Conservation (phyloP, 495 filamentous ascomycete genomes). For the Cudoniella acicularis region DNA sequence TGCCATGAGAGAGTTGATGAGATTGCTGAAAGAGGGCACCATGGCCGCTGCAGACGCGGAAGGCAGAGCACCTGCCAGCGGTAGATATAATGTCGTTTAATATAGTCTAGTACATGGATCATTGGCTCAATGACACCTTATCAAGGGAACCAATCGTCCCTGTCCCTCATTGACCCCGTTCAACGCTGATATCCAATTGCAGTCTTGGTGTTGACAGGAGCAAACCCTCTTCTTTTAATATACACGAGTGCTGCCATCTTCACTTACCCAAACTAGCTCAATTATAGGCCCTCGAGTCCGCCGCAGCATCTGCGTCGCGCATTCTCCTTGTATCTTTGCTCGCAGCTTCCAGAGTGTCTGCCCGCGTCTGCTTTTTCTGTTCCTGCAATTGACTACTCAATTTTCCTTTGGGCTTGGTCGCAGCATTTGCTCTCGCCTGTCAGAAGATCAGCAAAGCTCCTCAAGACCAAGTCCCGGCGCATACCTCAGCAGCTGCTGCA, state of each 20-base stretch:
- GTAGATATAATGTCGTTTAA: slow-evolving; percentile 80
- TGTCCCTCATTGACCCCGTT: too few species aligned
- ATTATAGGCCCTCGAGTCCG: slow-evolving; percentile 47
- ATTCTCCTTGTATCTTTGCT: slow-evolving; percentile 53
- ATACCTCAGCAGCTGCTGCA: slow-evolving; percentile 66
- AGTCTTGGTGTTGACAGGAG: too few species aligned
- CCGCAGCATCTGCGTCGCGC: slow-evolving; percentile 54
- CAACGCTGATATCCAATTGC: too few species aligned
- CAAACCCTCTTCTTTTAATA: neutral
- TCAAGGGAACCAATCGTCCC: too few species aligned
- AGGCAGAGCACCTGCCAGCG: slow-evolving; percentile 71
- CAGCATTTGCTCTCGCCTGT: slow-evolving; percentile 42
- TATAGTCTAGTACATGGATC: neutral
- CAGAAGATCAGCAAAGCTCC: neutral
- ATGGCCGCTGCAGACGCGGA: slow-evolving; percentile 85
- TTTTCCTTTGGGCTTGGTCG: slow-evolving; percentile 48
- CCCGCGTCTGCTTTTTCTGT: slow-evolving; percentile 62
- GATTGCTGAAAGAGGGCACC: slow-evolving; percentile 87
- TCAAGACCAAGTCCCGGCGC: slow-evolving; percentile 20
- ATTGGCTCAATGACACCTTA: neutral
- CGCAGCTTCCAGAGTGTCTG: slow-evolving; percentile 52
- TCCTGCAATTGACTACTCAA: slow-evolving; percentile 57
- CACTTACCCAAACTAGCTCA: slow-evolving; percentile 28
- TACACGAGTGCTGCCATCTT: neutral
- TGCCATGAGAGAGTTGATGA: slow-evolving; percentile 87